A percentile compares a stretch with the other conserved stretches of the same genome.
Conservation (phyloP, 257 asterid species). For the Leonotis leonurus region DNA sequence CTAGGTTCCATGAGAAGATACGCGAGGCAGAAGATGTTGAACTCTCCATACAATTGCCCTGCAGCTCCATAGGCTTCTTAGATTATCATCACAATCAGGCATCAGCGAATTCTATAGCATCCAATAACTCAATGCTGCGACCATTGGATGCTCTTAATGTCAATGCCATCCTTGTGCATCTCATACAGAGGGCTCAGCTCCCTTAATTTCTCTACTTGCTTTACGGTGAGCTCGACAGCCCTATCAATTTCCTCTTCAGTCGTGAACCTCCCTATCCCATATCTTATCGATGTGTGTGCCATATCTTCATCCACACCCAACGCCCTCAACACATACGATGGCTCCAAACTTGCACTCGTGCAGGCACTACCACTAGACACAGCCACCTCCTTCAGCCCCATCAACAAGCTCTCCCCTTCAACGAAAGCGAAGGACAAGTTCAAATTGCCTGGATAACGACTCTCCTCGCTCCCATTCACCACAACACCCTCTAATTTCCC, state of each 20-base stretch:
- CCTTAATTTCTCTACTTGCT: conserved; percentile 89
- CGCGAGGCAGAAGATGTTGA: neutral
- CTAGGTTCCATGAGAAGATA: neutral
- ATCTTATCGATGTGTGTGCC: conserved; percentile 97
- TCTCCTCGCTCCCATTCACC: conserved; percentile 87
- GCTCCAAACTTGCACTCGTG: conserved; percentile 97
- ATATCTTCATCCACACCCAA: conserved; percentile 97
- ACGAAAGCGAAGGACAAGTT: conserved; percentile 91
- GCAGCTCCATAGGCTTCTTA: conserved; percentile 7
- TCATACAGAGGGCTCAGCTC: conserved; percentile 98
- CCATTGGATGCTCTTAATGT: conserved; percentile 87
- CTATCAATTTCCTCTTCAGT: conserved; percentile 84
- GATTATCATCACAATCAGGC: neutral
- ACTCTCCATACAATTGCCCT: conserved; percentile 1
- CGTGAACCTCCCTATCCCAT: conserved; percentile 94
- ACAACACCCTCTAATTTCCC: conserved; percentile 69
- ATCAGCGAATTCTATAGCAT: neutral
- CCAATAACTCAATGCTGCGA: conserved; percentile 56
- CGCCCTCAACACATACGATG: conserved; percentile 91
- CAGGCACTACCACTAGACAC: conserved; percentile 99
- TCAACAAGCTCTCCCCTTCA: conserved; percentile 96
- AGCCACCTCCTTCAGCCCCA: conserved; percentile 98
- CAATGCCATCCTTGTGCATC: conserved; percentile 91
- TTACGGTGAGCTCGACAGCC: conserved; percentile 81
- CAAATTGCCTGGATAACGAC: conserved; percentile 79